These are phyloP conservation scores for Arabidopsis lyrata DNA, from an alignment of 441 rosid species.

Conservation along the genomic window DNA sequence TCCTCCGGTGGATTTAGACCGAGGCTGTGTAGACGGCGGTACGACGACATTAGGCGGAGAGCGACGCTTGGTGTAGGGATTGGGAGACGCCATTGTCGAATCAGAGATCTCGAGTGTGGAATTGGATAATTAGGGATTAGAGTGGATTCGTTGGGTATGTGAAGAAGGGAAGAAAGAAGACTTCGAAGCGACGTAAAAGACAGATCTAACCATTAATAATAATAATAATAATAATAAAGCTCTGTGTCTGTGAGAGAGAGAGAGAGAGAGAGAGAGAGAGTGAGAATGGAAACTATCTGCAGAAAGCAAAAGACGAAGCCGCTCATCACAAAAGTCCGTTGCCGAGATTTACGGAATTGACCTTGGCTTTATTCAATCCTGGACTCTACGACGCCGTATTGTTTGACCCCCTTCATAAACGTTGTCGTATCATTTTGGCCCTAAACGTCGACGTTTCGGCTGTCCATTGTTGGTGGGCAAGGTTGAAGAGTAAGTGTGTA, in stretches of 20 bases:
- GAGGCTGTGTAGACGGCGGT: constrained; percentile 29
- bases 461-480: no score
- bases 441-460: no score
- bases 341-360: constrained; percentile 48
- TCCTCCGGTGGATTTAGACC: constrained; percentile 29
- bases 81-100: constrained; percentile 62
- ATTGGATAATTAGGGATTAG: constrained; percentile 18
- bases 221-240: not conserved
- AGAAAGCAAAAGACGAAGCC: constrained; percentile 5
- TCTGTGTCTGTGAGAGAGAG: constrained; percentile 18
- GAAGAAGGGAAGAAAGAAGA: constrained; percentile 60
- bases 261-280: constrained; percentile 35
- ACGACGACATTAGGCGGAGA: constrained; percentile 25
- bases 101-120: constrained; percentile 16
- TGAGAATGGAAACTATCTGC: constrained; percentile 29
- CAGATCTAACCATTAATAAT: constrained; percentile 27
- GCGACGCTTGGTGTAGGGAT: constrained; percentile 40
- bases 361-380: constrained; percentile 39
- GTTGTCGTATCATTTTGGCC: no score
- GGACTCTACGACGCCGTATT: constrained; percentile 7
- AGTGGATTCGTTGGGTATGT: constrained; percentile 11
- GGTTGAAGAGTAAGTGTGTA: no score
- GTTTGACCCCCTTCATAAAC: no score
- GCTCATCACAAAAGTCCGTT: constrained; percentile 46
- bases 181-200: constrained; percentile 72